Evolutionary conservation across 306 rosid genomes (phyloP).

Genomic region (Vigna mungo): DNA sequence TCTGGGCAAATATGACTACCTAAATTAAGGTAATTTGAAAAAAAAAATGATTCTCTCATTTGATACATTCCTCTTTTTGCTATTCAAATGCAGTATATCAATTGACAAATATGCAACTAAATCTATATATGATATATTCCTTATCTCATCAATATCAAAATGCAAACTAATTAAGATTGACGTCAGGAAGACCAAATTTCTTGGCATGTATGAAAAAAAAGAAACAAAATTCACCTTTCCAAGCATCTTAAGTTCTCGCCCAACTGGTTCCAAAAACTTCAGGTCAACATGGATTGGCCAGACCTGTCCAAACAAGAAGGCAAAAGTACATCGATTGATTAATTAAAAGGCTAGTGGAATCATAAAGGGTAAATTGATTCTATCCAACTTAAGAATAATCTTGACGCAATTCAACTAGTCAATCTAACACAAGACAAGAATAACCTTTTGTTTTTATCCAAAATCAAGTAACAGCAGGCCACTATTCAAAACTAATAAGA

Average conservation of each 20-base stretch:
- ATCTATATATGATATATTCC: not conserved
- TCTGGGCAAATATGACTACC: not conserved
- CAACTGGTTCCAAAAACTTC: constrained; percentile 88
- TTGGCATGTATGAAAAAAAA: constrained; percentile 16
- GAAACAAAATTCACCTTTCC: constrained; percentile 72
- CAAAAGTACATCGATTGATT: too few relatives aligned
- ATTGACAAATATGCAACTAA: not conserved
- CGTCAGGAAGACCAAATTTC: not conserved
- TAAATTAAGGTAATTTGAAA: too few relatives aligned
- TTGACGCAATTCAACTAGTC: too few relatives aligned
- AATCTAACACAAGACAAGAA: too few relatives aligned
- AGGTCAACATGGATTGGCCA: constrained; percentile 83
- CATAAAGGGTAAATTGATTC: too few relatives aligned
- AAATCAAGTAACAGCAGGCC: not conserved
- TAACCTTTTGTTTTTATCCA: too few relatives aligned
- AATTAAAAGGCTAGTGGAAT: too few relatives aligned
- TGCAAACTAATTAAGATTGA: constrained; percentile 27
- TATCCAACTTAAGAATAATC: too few relatives aligned
- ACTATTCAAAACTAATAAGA: not conserved
- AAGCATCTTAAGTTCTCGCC: constrained; percentile 80
- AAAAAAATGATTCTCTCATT: not conserved
- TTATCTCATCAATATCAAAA: constrained; percentile 30
- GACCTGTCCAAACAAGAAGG: constrained; percentile 64
- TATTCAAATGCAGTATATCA: constrained; percentile 3
- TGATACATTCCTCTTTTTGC: not conserved